These are phyloP conservation scores for Podaxis carcinomalis DNA, from an alignment of 768 basidiomycete genomes.

Conservation along the genomic window DNA sequence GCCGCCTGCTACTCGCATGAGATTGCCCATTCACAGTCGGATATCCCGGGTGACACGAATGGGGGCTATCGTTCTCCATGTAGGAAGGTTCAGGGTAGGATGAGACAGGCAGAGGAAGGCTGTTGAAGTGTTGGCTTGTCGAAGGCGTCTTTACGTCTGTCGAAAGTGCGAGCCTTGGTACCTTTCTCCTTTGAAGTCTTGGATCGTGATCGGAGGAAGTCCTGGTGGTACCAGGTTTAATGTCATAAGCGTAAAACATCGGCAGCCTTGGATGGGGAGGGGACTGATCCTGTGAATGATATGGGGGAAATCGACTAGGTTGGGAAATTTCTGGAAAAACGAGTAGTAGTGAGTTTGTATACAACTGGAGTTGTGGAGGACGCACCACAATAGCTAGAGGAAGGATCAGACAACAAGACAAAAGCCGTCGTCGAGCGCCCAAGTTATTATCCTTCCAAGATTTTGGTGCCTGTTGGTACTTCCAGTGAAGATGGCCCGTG, in stretches of 20 bases:
- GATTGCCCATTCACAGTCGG: not conserved
- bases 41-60: not conserved
- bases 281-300: not conserved
- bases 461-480: not conserved
- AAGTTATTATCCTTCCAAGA: not conserved
- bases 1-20: not conserved
- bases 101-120: not conserved
- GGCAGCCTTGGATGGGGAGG: not conserved
- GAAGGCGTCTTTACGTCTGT: slow-evolving; percentile 2
- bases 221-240: not conserved
- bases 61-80: not conserved
- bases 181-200: not conserved
- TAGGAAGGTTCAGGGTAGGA: not conserved
- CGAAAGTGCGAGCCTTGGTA: slow-evolving; percentile 5
- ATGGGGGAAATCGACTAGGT: not conserved
- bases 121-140: not conserved
- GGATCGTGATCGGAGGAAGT: not conserved
- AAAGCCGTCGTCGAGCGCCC: not conserved
- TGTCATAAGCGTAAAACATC: slow-evolving; percentile 5
- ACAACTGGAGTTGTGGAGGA: not conserved
- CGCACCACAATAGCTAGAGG: not conserved
- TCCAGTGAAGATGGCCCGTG: not conserved
- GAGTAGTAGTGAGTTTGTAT: not conserved
- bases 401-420: not conserved
- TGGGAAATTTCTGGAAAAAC: not conserved